Base-by-base conservation (phyloP, 164 flowering plant genomes). In the Magnolia sinica region DNA sequence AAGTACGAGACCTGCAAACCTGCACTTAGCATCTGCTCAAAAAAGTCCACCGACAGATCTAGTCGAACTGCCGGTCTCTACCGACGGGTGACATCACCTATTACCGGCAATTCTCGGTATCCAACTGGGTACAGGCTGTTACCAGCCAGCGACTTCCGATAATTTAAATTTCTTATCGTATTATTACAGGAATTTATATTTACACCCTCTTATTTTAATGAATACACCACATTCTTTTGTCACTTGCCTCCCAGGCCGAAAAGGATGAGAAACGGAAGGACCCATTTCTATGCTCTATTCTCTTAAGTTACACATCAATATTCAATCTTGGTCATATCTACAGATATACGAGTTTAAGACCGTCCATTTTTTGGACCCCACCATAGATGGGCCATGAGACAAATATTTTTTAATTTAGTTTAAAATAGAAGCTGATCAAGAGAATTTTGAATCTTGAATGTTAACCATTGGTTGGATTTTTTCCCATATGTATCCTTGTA, bases 41-140 rank as follows among this genome's bases (percentile, higher is more conserved):
- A 37, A 37, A 37, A 37, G 45, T 37, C 79, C 83, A 84, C 88
- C 88, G 87, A 84, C 89, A 83, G 76, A 18, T 64, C 72, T 13
- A 29, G 29, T 24, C 3, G 63, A 67, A 61, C 50, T 64, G 51
- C 69, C 22, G 24, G n/a, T 61, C 61, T 64, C 73, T 8, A 73
- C 50, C 61, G 13, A 31, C 72, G 61, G 20, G 51, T 9, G n/a
- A 64, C 75, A 68, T 55, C 72, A 14, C 13, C 13, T 18, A 14
- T 68, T 2, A 80, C 85, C 77, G 82, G 69, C 75, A 71, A 52
- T n/a, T 14, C 24, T 76, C 83, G 75, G 86, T 79, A 0, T 64
- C 10, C 16, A 27, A 24, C 74, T 50, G 74, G 75, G 71, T 52
- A 82, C 85, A 84, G 85, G 51, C 85, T 84, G 86, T 82, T 59